Percentiles rank a stretch among this genome's conserved stretches.
These are phyloP conservation scores for Bipolaris victoriae DNA, from an alignment of 2,329 filamentous ascomycete genomes.

Conservation along the genomic window DNA sequence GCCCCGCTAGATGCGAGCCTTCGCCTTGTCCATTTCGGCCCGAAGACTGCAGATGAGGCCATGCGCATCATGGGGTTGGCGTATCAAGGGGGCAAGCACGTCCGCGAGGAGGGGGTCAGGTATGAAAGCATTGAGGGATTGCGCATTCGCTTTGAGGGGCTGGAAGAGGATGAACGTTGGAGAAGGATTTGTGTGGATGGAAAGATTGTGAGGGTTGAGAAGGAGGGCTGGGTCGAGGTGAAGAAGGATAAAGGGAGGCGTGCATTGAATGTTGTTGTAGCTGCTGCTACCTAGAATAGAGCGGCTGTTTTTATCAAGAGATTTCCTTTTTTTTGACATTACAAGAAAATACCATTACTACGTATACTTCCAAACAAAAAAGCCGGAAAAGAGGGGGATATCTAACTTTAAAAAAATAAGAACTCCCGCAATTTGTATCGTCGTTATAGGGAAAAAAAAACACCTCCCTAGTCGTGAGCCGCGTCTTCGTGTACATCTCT, in stretches of 20 bases:
- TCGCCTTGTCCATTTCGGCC: slow-evolving; percentile 76
- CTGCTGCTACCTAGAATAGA: no score
- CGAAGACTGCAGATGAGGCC: slow-evolving; percentile 66
- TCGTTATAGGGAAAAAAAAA: no score
- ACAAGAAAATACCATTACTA: no score
- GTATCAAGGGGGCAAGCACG: slow-evolving; percentile 64
- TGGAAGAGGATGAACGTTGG: slow-evolving; percentile 74
- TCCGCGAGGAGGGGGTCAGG: slow-evolving; percentile 61
- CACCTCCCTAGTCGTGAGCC: no score
- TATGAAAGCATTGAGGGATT: slow-evolving; percentile 76
- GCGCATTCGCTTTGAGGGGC: slow-evolving; percentile 63
- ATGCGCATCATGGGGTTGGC: slow-evolving; percentile 77
- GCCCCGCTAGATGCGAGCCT: slow-evolving; percentile 73
- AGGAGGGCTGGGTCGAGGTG: slow-evolving; percentile 74
- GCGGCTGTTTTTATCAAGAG: no score
- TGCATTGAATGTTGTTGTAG: slow-evolving; percentile 46
- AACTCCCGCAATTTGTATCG: no score
- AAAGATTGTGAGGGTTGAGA: slow-evolving; percentile 76
- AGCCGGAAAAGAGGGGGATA: no score
- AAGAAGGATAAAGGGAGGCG: slow-evolving; percentile 52
- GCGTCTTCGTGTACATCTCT: no score
- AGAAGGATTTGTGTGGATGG: slow-evolving; percentile 91
- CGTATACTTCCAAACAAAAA: no score
- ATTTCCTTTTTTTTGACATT: no score
- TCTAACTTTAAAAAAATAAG: no score